phyloP scores from a whole-genome alignment of 2,329 filamentous ascomycete species.

The Hypoxylon sp. region DNA sequence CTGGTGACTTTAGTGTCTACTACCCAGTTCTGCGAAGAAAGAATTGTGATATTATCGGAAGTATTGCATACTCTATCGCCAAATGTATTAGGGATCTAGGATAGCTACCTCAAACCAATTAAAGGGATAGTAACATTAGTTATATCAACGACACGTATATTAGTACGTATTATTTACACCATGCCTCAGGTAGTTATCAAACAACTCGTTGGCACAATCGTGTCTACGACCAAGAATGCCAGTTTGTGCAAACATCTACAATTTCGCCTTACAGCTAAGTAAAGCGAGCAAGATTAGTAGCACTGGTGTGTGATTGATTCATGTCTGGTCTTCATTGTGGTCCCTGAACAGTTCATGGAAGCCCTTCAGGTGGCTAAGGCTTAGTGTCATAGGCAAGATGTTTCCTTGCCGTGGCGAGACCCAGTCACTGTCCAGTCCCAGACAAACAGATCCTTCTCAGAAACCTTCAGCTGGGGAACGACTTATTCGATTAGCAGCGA shows the following conservation, averaged over 20 bases:
- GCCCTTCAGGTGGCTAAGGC: not conserved
- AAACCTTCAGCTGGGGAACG: not conserved
- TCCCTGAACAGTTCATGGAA: not conserved
- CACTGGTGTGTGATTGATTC: not conserved
- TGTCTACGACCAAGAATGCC: not conserved
- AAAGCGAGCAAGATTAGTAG: not conserved
- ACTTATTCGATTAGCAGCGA: not conserved
- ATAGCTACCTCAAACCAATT: not conserved
- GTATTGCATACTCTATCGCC: not conserved
- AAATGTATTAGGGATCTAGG: not conserved
- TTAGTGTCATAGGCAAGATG: not conserved
- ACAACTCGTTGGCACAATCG: not conserved
- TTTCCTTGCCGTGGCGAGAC: not conserved
- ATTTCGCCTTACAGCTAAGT: not conserved
- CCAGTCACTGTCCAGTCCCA: not conserved
- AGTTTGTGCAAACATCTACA: slow-evolving; percentile 11
- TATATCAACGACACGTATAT: not conserved
- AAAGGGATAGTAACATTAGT: not conserved
- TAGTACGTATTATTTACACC: not conserved
- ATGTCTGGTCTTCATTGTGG: not conserved
- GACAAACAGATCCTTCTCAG: not conserved
- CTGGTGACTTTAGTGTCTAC: too few relatives aligned
- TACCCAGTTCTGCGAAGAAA: too few relatives aligned
- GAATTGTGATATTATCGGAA: not conserved
- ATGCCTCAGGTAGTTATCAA: not conserved